These are phyloP conservation scores for Zizania palustris DNA, from an alignment of 202 grass and related monocot genomes.

Conservation along the genomic window DNA sequence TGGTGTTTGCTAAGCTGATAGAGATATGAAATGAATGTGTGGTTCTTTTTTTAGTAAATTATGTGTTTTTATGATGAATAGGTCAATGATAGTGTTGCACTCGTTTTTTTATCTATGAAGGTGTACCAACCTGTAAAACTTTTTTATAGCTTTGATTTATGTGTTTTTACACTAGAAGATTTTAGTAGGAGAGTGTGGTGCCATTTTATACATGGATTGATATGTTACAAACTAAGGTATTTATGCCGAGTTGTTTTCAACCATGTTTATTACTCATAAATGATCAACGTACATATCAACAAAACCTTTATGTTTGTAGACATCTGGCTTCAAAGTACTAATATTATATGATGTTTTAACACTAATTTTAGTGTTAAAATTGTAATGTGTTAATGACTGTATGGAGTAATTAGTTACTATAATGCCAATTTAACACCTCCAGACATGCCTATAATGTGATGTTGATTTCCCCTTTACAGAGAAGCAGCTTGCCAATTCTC, in stretches of 20 bases:
- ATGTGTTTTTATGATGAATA: conserved; percentile 5
- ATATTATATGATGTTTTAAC: too few relatives aligned
- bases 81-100: not conserved
- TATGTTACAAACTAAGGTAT: not conserved
- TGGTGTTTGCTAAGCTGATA: conserved; percentile 1
- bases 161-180: not conserved
- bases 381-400: too few relatives aligned
- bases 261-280: not conserved
- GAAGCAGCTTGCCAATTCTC: conserved; percentile 66
- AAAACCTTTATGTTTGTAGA: not conserved
- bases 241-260: not conserved
- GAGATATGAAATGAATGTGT: not conserved
- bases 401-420: not conserved
- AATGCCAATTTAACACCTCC: not conserved
- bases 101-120: not conserved
- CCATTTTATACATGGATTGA: not conserved
- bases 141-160: conserved; percentile 2
- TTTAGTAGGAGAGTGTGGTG: not conserved
- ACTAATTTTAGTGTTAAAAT: too few relatives aligned
- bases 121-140: not conserved
- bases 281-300: not conserved
- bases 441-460: conserved; percentile 28
- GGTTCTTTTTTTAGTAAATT: not conserved
- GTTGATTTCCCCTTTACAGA: conserved; percentile 53
- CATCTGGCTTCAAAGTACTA: not conserved